These are phyloP conservation scores for Komagataella pastoris DNA, from an alignment of 805 yeast species.

Conservation along the genomic window DNA sequence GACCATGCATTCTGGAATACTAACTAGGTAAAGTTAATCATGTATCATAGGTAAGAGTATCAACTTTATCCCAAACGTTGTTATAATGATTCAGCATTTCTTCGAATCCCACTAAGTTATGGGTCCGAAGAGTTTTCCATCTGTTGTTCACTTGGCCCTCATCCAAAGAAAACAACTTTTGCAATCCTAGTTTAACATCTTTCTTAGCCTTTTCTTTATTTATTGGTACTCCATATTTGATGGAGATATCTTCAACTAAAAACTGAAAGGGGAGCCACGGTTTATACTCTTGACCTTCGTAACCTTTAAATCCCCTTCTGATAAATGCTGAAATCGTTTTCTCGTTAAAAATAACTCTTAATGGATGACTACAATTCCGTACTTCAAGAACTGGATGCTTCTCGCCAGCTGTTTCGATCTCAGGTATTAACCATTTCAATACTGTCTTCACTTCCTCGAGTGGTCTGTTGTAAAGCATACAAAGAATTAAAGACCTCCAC, in stretches of 20 bases:
- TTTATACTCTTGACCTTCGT: not conserved
- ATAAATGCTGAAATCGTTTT: not conserved
- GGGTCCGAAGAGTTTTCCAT: not conserved
- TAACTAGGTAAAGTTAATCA: not conserved
- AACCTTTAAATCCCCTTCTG: not conserved
- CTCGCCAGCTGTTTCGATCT: not conserved
- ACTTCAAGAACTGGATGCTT: not conserved
- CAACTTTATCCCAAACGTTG: not conserved
- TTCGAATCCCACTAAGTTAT: not conserved
- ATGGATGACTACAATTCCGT: not conserved
- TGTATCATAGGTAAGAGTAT: not conserved
- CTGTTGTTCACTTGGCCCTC: not conserved
- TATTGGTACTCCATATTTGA: not conserved
- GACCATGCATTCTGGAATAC: conserved; percentile 25
- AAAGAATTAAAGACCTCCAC: conserved; percentile 1
- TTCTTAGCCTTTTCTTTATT: not conserved
- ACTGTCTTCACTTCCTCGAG: conserved; percentile 1
- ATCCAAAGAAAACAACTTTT: not conserved
- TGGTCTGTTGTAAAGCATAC: conserved; percentile 1
- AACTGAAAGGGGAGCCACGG: conserved; percentile 2
- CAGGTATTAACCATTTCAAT: not conserved
- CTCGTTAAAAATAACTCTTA: conserved; percentile 1
- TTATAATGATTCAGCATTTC: not conserved
- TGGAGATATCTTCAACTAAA: not conserved
- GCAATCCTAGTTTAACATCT: not conserved